Percentiles rank a stretch among this genome's conserved stretches.
Conservation (phyloP, 2,329 filamentous ascomycete species). For the Diaporthe vaccinii region DNA sequence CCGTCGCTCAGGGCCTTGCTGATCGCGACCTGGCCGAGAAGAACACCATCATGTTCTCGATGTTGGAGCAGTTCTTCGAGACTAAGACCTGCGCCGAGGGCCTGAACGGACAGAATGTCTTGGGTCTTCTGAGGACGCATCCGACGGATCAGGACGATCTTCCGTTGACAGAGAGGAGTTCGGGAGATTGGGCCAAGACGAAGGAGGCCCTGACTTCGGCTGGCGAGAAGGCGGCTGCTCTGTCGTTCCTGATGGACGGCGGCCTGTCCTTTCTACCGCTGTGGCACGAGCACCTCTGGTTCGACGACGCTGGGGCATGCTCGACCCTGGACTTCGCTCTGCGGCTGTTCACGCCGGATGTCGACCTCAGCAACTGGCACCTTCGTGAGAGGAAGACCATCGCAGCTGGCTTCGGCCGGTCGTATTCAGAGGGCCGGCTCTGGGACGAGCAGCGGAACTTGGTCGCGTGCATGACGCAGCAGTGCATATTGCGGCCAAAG, state of each 20-base stretch:
- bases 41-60: conserved; percentile 49
- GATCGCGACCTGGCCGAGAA: conserved; percentile 43
- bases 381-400: conserved; percentile 56
- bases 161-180: conserved; percentile 52
- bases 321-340: conserved; percentile 65
- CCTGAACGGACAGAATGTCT: conserved; percentile 58
- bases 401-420: conserved; percentile 56
- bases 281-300: conserved; percentile 56
- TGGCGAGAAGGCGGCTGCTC: conserved; percentile 52
- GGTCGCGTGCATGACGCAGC: conserved; percentile 63
- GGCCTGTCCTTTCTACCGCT: conserved; percentile 59
- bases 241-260: conserved; percentile 61
- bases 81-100: conserved; percentile 54
- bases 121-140: conserved; percentile 53
- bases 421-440: conserved; percentile 59
- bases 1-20: conserved; percentile 47
- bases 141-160: conserved; percentile 54
- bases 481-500: conserved; percentile 53
- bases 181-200: conserved; percentile 58
- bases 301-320: conserved; percentile 59
- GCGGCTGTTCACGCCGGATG: conserved; percentile 54
- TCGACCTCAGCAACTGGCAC: conserved; percentile 58
- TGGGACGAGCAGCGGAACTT: conserved; percentile 60
- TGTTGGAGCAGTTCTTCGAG: conserved; percentile 52
- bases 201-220: conserved; percentile 42